Percentiles rank a stretch among this genome's conserved stretches.
phyloP scores from a whole-genome alignment of 2,329 filamentous ascomycete species.

The Colletotrichum siamense region DNA sequence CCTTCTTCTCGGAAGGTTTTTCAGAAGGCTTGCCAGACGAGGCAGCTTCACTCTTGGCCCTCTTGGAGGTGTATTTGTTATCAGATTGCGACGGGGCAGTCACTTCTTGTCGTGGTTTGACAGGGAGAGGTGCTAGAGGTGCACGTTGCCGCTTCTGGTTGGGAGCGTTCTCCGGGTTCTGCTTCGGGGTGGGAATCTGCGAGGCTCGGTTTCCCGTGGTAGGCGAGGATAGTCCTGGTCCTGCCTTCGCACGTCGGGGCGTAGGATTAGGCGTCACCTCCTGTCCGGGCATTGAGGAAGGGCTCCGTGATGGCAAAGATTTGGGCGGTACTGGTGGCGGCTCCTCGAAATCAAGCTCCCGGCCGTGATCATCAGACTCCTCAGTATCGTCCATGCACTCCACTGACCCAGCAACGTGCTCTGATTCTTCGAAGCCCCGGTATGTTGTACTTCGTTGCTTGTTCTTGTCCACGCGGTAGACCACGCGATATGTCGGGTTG shows the following conservation, averaged over 20 bases:
- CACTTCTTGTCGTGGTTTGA: slow-evolving; percentile 22
- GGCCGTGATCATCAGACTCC: neutral
- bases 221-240: neutral
- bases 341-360: neutral
- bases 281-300: neutral
- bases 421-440: slow-evolving; percentile 34
- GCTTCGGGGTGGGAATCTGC: slow-evolving; percentile 26
- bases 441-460: slow-evolving; percentile 49
- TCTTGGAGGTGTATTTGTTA: slow-evolving; percentile 34
- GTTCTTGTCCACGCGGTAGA: slow-evolving; percentile 64
- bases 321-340: slow-evolving; percentile 24
- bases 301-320: neutral
- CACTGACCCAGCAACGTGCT: slow-evolving; percentile 28
- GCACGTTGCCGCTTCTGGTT: slow-evolving; percentile 54
- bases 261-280: neutral
- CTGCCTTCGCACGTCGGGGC: neutral
- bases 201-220: slow-evolving; percentile 16
- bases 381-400: slow-evolving; percentile 31
- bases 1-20: slow-evolving; percentile 47
- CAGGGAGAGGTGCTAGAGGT: slow-evolving; percentile 32
- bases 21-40: slow-evolving; percentile 23
- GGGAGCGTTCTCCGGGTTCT: slow-evolving; percentile 38
- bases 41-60: slow-evolving; percentile 29
- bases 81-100: slow-evolving; percentile 25
- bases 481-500: slow-evolving; percentile 55